Percentiles rank a stretch among this genome's conserved stretches.
These are phyloP conservation scores for Rutstroemia sp. DNA, from an alignment of 2,329 filamentous ascomycete genomes.

Conservation along the genomic window DNA sequence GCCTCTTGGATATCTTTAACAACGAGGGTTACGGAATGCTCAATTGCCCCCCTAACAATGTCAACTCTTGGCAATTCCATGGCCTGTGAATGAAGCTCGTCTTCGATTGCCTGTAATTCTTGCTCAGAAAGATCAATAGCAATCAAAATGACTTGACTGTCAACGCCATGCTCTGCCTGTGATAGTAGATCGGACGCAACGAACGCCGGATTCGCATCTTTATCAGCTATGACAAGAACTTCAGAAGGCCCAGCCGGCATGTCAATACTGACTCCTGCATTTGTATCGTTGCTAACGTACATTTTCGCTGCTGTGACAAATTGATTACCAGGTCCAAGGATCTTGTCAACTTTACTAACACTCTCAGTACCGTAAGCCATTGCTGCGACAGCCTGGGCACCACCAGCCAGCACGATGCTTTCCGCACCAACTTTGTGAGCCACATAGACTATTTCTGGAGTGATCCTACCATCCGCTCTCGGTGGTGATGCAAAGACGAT, in stretches of 20 bases:
- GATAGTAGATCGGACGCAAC: conserved; percentile 91
- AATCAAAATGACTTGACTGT: conserved; percentile 90
- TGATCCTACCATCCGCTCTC: conserved; percentile 79
- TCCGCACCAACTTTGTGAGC: conserved; percentile 96
- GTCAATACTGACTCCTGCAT: conserved; percentile 89
- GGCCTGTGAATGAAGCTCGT: conserved; percentile 84
- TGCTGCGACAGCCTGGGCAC: conserved; percentile 90
- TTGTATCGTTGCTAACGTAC: conserved; percentile 95
- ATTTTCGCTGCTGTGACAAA: conserved; percentile 99
- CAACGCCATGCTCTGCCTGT: conserved; percentile 93
- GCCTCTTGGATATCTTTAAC: conserved; percentile 66
- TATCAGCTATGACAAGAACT: conserved; percentile 91
- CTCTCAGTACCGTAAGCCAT: conserved; percentile 97
- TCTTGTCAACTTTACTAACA: conserved; percentile 96
- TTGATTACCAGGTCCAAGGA: conserved; percentile 93
- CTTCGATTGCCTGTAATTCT: conserved; percentile 76
- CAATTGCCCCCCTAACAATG: conserved; percentile 84
- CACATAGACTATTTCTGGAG: conserved; percentile 94
- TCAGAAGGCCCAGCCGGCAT: conserved; percentile 98
- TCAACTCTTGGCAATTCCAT: conserved; percentile 81
- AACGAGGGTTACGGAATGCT: conserved; percentile 81
- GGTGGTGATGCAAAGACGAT: conserved; percentile 92
- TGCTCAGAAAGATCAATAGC: conserved; percentile 70
- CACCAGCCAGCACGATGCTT: conserved; percentile 90
- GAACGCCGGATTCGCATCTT: conserved; percentile 81